These are phyloP conservation scores for Neophaeococcomyces mojaviensis DNA, from an alignment of 2,329 filamentous ascomycete genomes.

Conservation along the genomic window DNA sequence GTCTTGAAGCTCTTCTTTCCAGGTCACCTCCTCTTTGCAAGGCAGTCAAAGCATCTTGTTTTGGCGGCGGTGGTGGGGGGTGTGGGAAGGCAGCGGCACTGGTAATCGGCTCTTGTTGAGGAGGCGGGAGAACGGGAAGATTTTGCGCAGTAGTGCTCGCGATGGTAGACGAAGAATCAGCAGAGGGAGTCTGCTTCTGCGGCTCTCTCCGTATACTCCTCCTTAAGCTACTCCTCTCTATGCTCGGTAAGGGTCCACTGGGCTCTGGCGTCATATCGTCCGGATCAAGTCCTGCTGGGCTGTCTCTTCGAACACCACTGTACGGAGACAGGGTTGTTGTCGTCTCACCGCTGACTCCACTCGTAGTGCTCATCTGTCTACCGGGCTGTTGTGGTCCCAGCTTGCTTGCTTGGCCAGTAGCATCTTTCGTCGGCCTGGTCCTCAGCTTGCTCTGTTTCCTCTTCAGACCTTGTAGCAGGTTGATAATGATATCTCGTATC, in stretches of 20 bases:
- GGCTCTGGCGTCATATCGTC: slow-evolving; percentile 36
- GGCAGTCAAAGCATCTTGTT: slow-evolving; percentile 81
- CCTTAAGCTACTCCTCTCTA: slow-evolving; percentile 10
- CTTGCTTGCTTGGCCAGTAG: slow-evolving; percentile 29
- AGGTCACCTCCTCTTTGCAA: slow-evolving; percentile 87
- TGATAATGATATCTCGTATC: slow-evolving; percentile 98
- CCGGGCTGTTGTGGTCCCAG: slow-evolving; percentile 23
- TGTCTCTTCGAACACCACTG: slow-evolving; percentile 25
- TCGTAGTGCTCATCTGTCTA: slow-evolving; percentile 42
- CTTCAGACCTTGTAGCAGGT: slow-evolving; percentile 89
- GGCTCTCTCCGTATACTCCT: slow-evolving; percentile 5
- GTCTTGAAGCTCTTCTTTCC: slow-evolving; percentile 80
- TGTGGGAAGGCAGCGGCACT: slow-evolving; percentile 19
- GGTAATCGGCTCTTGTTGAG: slow-evolving; percentile 44
- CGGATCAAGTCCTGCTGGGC: slow-evolving; percentile 26
- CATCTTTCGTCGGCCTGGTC: slow-evolving; percentile 45
- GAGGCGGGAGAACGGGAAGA: slow-evolving; percentile 66
- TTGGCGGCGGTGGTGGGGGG: slow-evolving; percentile 51
- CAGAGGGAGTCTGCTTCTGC: slow-evolving; percentile 13
- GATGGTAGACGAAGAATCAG: slow-evolving; percentile 45
- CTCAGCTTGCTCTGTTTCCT: slow-evolving; percentile 87
- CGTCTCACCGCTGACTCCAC: slow-evolving; percentile 37
- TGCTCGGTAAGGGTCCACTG: neutral
- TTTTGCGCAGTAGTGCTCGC: slow-evolving; percentile 45
- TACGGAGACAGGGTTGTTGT: slow-evolving; percentile 29